Conservation (phyloP, 495 filamentous ascomycete species). For the Cercophora sp. region DNA sequence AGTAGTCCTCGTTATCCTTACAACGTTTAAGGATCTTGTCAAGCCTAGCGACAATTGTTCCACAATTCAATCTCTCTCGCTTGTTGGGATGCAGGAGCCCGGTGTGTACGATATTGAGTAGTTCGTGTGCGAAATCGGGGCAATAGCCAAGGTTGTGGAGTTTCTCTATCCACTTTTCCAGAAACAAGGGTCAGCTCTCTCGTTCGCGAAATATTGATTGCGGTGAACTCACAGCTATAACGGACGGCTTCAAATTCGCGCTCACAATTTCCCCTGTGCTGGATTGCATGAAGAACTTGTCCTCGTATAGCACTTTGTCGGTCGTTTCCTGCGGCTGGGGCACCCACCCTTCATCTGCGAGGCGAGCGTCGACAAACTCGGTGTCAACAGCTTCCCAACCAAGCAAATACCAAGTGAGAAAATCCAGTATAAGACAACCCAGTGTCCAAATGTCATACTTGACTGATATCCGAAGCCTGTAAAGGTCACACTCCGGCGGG, state of each 20-base stretch:
- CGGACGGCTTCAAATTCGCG: neutral
- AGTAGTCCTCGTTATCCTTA: too few relatives aligned
- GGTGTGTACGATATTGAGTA: too few relatives aligned
- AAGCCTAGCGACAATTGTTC: too few relatives aligned
- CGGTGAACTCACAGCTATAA: neutral
- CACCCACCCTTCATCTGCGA: neutral
- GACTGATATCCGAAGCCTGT: neutral
- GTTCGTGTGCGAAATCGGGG: too few relatives aligned
- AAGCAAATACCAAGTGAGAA: conserved; percentile 15
- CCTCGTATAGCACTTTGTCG: neutral
- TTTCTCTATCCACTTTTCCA: too few relatives aligned
- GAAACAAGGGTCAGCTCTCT: too few relatives aligned
- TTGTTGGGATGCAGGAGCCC: too few relatives aligned
- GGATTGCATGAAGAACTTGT: neutral
- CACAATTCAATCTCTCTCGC: too few relatives aligned
- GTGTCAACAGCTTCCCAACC: neutral
- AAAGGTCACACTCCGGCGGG: conserved; percentile 6
- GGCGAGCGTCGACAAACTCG: neutral
- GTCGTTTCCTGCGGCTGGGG: neutral
- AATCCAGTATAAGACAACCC: conserved; percentile 20
- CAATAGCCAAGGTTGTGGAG: too few relatives aligned
- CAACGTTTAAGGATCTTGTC: too few relatives aligned
- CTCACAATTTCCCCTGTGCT: neutral
- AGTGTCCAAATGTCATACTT: conserved; percentile 24
- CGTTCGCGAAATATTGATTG: too few relatives aligned